Evolutionary conservation across 1,284 basidiomycete genomes (phyloP), one percentile per base, ranked within the genome.

Genomic region (Cystobasidium slooffiae): DNA sequence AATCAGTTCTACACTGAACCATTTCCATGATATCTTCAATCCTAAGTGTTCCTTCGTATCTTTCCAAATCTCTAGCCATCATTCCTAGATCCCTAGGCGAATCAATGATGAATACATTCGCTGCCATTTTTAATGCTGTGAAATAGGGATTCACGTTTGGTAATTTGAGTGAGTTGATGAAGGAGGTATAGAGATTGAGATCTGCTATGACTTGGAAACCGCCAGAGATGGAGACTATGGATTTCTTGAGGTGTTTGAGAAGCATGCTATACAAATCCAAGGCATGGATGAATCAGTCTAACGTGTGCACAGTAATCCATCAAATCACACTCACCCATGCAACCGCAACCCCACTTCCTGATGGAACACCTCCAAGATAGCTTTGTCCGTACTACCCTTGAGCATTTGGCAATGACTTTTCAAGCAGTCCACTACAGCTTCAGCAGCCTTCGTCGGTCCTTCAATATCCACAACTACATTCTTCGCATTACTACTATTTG

Each of bases 161-260:
- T 75, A 85, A 84, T 65, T 90, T 93, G 63, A 97, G 85, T 14
- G 90, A 90, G 0, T 89, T 84, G 64, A 98, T 90, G 82, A 98
- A 99, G 0, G 88, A 82, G 81, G 97, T 88, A 82, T 98, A 97
- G 0, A 91, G 88, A 82, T 98, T 98, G 76, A 99, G 84, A 82
- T 99, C 97, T 0, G 94, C 91, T 73, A 99, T 98, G 74, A 98
- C 90, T 79, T 95, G 93, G 82, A 97, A 97, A 0, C 94, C 95
- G 18, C 97, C 97, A 68, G 86, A 88, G 31, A 97, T 86, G 0
- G 93, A 97, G 77, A 99, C 96, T 79, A 97, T 97, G 81, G 97
- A 93, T 1, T 94, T 88, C 80, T 99, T 98, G 81, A 99, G 89
- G 79, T 99, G 97, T 79, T 97, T 95, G 82, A 97, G 93, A 41